Evolutionary conservation across 1,139 yeast genomes (phyloP).

Genomic region (Nakaseomyces sp.): DNA sequence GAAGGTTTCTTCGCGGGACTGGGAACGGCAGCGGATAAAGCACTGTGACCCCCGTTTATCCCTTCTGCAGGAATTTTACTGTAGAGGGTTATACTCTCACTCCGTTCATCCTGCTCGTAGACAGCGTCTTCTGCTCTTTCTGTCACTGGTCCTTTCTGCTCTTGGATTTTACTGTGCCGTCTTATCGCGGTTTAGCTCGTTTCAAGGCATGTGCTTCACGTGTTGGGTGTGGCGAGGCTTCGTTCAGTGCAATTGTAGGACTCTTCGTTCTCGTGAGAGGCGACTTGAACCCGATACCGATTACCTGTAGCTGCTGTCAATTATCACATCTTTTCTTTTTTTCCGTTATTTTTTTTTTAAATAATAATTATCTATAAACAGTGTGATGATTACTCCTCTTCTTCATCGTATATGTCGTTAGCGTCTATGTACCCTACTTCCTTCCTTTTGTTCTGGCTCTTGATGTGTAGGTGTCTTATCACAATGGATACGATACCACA

Average conservation of each 20-base stretch:
- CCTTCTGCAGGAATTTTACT: too few relatives aligned
- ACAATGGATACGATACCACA: constrained; percentile 31
- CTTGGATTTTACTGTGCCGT: not conserved
- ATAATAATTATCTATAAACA: not conserved
- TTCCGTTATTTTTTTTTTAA: constrained; percentile 1
- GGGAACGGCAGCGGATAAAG: constrained; percentile 27
- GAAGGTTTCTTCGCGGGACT: constrained; percentile 19
- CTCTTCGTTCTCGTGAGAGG: constrained; percentile 10
- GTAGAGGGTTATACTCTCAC: not conserved
- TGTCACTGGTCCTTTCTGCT: too few relatives aligned
- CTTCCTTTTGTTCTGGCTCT: constrained; percentile 29
- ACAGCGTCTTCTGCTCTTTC: too few relatives aligned
- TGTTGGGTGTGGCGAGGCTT: constrained; percentile 22
- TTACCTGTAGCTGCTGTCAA: constrained; percentile 19
- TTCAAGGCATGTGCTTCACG: constrained; percentile 12
- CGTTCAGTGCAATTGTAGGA: constrained; percentile 34
- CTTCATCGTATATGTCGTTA: constrained; percentile 19
- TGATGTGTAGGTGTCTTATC: constrained; percentile 35
- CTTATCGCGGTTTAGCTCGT: constrained; percentile 15
- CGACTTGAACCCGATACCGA: constrained; percentile 32
- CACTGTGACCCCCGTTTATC: too few relatives aligned
- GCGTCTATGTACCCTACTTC: constrained; percentile 22
- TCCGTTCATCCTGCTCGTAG: too few relatives aligned
- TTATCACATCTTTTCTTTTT: constrained; percentile 13
- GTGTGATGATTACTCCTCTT: constrained; percentile 12